A percentile compares a stretch with the other conserved stretches of the same genome.
phyloP scores from a whole-genome alignment of 306 rosid genomes.

The Corylus americana region DNA sequence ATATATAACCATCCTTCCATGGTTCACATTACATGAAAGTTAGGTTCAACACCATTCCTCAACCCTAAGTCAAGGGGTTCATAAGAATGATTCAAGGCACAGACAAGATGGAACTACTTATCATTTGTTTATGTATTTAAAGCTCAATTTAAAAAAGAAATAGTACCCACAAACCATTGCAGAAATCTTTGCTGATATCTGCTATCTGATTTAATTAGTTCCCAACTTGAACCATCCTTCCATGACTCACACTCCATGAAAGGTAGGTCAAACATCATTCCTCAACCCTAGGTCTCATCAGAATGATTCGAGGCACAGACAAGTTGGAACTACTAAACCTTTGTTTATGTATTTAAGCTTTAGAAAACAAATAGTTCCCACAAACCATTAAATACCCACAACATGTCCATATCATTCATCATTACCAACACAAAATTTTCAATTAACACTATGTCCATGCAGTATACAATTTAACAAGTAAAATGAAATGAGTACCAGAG shows the following conservation, averaged over 20 bases:
- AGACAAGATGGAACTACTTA: too few species aligned
- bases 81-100: neutral
- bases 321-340: neutral
- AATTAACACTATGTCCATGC: too few species aligned
- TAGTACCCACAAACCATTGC: neutral
- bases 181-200: too few species aligned
- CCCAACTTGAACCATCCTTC: neutral
- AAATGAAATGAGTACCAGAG: too few species aligned
- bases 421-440: neutral
- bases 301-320: neutral
- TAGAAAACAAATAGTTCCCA: neutral
- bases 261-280: slow-evolving; percentile 14
- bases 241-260: neutral
- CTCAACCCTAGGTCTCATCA: slow-evolving; percentile 19
- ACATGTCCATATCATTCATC: neutral
- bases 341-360: neutral
- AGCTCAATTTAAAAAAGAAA: neutral
- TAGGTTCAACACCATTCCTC: slow-evolving; percentile 15
- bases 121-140: neutral
- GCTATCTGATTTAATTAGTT: too few species aligned
- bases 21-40: neutral
- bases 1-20: neutral
- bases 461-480: too few species aligned
- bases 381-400: neutral
- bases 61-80: slow-evolving; percentile 24